phyloP scores from a whole-genome alignment of 208 protist species.

The Zelonia costaricensis region DNA sequence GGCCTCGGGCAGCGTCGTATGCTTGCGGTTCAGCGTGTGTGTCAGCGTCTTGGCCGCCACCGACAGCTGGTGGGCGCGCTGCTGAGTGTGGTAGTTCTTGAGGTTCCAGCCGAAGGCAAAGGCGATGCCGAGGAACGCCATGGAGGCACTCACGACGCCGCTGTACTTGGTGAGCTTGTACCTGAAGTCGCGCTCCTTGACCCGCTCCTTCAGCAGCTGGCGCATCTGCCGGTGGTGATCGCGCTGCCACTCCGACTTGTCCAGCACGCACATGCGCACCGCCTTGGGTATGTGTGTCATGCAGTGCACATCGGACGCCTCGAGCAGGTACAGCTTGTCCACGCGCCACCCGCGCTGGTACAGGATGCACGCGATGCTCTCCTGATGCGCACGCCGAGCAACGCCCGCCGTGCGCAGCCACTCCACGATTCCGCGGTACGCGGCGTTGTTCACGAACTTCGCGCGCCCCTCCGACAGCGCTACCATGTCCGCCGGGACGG shows the following conservation, averaged over 20 bases:
- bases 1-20: neutral
- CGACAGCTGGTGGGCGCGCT: conserved; percentile 48
- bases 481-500: conserved; percentile 70
- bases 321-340: conserved; percentile 79
- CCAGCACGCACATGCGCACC: conserved; percentile 63
- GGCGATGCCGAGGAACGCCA: conserved; percentile 62
- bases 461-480: conserved; percentile 54
- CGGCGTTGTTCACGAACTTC: conserved; percentile 43
- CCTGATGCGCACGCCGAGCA: conserved; percentile 62
- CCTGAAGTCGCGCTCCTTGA: conserved; percentile 70
- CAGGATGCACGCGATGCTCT: conserved; percentile 72
- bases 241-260: conserved; percentile 69
- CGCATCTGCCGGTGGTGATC: conserved; percentile 71
- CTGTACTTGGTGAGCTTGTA: conserved; percentile 77
- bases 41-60: conserved; percentile 58
- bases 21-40: conserved; percentile 24
- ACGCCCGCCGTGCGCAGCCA: conserved; percentile 79
- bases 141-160: conserved; percentile 62
- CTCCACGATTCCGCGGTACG: conserved; percentile 62
- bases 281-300: conserved; percentile 56
- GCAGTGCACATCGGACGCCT: conserved; percentile 71
- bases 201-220: conserved; percentile 59
- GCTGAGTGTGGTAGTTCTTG: conserved; percentile 56
- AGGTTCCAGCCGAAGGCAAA: conserved; percentile 70
- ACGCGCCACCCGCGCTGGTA: conserved; percentile 81